phyloP scores from a whole-genome alignment of 306 rosid genomes.

The Rosa chinensis region DNA sequence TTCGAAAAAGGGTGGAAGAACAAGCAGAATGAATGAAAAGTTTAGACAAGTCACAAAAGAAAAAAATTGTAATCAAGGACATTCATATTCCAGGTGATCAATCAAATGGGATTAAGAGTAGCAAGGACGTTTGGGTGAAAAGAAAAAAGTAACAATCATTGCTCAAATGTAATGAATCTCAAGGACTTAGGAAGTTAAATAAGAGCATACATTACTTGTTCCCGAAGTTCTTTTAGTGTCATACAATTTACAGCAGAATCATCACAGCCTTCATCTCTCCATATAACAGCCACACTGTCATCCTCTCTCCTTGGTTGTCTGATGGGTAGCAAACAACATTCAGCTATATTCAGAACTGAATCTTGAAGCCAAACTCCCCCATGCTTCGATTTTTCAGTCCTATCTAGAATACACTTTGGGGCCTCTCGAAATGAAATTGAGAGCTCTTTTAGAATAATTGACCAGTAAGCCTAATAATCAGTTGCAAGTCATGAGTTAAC shows the following conservation, averaged over 20 bases:
- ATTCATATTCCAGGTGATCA: neutral
- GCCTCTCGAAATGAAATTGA: constrained; percentile 52
- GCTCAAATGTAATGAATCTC: neutral
- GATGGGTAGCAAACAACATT: constrained; percentile 66
- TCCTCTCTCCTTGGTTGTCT: constrained; percentile 54
- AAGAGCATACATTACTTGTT: constrained; percentile 68
- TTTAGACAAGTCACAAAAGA: neutral
- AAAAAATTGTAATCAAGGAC: neutral
- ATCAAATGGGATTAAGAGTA: neutral
- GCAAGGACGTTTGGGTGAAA: neutral
- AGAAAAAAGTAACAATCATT: neutral
- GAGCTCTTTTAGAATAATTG: constrained; percentile 65
- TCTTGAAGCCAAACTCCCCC: constrained; percentile 77
- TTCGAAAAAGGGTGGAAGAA: neutral
- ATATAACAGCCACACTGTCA: constrained; percentile 58
- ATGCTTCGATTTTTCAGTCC: constrained; percentile 44
- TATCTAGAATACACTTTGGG: constrained; percentile 63
- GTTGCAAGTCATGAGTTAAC: neutral
- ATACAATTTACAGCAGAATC: constrained; percentile 45
- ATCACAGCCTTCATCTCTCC: constrained; percentile 77
- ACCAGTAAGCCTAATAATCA: constrained; percentile 68
- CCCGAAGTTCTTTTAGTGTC: constrained; percentile 69
- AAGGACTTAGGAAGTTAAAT: neutral
- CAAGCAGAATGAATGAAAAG: neutral
- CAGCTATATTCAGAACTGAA: constrained; percentile 70